These are phyloP conservation scores for Bjerkandera adusta DNA, from an alignment of 1,284 basidiomycete species.

Conservation along the genomic window DNA sequence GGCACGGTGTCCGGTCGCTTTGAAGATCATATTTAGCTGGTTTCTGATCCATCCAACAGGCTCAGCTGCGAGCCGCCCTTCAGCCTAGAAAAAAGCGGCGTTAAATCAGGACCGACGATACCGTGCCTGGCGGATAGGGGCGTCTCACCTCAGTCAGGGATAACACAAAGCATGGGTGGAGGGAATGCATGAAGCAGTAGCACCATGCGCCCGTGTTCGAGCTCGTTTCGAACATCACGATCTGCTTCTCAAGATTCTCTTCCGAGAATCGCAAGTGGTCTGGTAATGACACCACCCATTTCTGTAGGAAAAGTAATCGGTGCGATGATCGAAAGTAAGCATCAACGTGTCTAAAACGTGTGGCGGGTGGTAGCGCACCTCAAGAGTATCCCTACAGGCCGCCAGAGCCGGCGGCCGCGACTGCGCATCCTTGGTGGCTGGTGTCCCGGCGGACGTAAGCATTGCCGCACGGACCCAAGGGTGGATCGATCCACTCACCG, in stretches of 20 bases:
- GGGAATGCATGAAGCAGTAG: conserved; percentile 68
- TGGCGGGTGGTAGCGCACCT: conserved; percentile 4
- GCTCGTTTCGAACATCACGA: conserved; percentile 72
- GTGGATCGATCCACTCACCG: conserved; percentile 22
- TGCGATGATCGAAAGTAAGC: conserved; percentile 5
- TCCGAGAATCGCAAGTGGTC: conserved; percentile 66
- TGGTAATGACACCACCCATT: conserved; percentile 63
- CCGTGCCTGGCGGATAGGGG: not conserved
- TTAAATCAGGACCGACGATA: conserved; percentile 5
- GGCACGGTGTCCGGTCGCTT: conserved; percentile 59
- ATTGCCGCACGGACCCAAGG: too few species aligned
- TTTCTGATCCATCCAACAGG: conserved; percentile 51
- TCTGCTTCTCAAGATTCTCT: conserved; percentile 63
- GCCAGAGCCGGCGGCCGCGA: conserved; percentile 26
- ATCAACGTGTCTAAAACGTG: conserved; percentile 3
- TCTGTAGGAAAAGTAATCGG: conserved; percentile 33
- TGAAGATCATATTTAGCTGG: conserved; percentile 56
- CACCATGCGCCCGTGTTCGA: conserved; percentile 77
- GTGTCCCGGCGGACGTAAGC: too few species aligned
- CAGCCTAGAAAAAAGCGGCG: conserved; percentile 21
- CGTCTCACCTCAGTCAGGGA: conserved; percentile 59
- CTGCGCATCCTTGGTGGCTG: conserved; percentile 23
- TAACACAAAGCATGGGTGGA: conserved; percentile 63
- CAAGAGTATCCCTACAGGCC: conserved; percentile 38
- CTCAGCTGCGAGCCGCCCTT: conserved; percentile 25